Base-by-base conservation (phyloP, 106 monocot genomes). In the Acorus gramineus region DNA sequence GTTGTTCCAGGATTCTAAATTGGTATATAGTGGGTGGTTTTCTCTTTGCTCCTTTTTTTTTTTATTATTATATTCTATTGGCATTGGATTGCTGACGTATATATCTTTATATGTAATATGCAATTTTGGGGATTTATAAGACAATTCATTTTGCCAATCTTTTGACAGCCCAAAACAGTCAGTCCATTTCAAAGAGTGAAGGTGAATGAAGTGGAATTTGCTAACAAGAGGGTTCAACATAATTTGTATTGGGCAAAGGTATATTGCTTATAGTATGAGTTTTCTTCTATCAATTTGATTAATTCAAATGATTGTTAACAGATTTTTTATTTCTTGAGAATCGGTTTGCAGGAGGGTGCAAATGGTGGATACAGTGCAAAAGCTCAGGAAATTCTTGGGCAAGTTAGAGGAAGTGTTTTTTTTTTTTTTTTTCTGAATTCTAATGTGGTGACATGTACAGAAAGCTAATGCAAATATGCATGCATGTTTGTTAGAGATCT, bases 321-420 rank as follows among this genome's bases (percentile, higher is more conserved):
- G 28, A 28, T 28, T 28, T 28, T 28, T 28, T 28, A 28, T 28
- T 28, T 28, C 28, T 28, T 28, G 28, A 28, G 28, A 0, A 28
- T 28, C 28, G 0, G 0, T 67, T 69, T 11, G 52, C 69, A 95
- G 94, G 82, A 72, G 50, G 86, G 90, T 60, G 84, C 89, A 43
- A 86, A 90, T 50, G 76, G 14, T 74, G 94, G 94, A 57, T 95
- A 95, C 57, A 90, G 94, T 59, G 94, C 94, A 53, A 95, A 95
- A 69, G 94, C 94, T 46, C 94, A 95, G 74, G 86, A 80, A 77
- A 62, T 90, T 76, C 94, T 95, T 73, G 89, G 90, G 47, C 94
- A 95, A 95, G 94, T 95, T 64, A 84, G 78, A 67, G 89, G 90
- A 86, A 84, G 94, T 89, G 86, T 78, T 51, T 28, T 28, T 28